A percentile compares a stretch with the other conserved stretches of the same genome.
phyloP scores from a whole-genome alignment of 2,329 filamentous ascomycete species.

The Nectriaceae sp. region DNA sequence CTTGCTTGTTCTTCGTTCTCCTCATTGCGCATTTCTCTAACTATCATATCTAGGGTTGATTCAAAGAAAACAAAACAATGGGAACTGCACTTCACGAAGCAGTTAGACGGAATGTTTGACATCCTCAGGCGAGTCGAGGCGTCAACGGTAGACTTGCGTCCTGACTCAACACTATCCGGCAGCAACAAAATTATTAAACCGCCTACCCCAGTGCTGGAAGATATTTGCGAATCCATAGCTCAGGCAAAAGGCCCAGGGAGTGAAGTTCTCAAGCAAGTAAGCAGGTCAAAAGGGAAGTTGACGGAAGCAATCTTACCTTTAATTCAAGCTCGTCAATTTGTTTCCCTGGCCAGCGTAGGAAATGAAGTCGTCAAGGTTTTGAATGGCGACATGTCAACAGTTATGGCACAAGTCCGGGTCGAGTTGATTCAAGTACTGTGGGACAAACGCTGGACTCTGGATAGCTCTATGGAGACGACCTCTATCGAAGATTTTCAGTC shows the following conservation, averaged over 20 bases:
- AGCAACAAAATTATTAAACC: neutral
- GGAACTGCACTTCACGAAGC: neutral
- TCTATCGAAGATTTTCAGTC: neutral
- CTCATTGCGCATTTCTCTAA: neutral
- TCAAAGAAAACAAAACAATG: conserved; percentile 1
- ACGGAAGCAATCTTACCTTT: neutral
- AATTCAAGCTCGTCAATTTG: neutral
- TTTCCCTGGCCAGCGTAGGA: too few species aligned
- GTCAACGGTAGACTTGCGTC: neutral
- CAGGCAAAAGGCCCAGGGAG: too few species aligned
- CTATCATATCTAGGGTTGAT: neutral
- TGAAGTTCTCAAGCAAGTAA: too few species aligned
- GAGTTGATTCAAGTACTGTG: neutral
- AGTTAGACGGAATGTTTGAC: neutral
- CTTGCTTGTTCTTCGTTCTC: neutral
- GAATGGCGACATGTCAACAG: neutral
- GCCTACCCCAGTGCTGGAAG: neutral
- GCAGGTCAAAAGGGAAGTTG: too few species aligned
- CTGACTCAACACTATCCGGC: neutral
- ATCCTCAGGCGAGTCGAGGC: neutral
- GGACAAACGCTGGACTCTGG: neutral
- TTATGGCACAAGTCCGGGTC: neutral
- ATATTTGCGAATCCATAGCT: neutral
- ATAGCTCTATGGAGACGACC: neutral
- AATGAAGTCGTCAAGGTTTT: too few species aligned